Base-by-base conservation (phyloP, 257 asterid genomes). In the Thymus quinquecostatus region DNA sequence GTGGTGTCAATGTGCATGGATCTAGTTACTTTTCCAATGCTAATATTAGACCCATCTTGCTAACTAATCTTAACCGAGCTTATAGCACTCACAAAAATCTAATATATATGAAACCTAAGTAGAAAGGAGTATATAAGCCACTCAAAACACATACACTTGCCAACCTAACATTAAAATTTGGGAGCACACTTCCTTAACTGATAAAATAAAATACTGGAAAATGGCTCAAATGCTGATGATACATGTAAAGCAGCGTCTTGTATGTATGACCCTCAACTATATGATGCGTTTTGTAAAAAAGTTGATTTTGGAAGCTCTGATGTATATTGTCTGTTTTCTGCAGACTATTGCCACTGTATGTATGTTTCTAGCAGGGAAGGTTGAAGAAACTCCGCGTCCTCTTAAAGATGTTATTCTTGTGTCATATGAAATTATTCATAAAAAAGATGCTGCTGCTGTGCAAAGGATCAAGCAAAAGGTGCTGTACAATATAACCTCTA, bases 301-400 rank as follows among this genome's bases (percentile, higher is more conserved):
- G n/a, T 36, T 54, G 58, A 10, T 57, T 76, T 53, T 69, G 75
- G 29, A 40, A 40, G 60, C 76, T 21, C 21, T 71, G 71, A 67
- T 66, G 13, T 83, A 7, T 70, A 2, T 1, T 64, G 56, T 50
- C 3, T 64, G 12, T 34, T 28, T 66, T 71, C 61, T 79, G 89
- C 86, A 92, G 99, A 89, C 85, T 4, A 82, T 94, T 72, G 98
- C 99, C 60, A 94, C 96, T 0, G 97, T 89, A 12, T 94, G 99
- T 50, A 94, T 94, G 99, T 94, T 94, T 81, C 92, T 94, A 29
- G 98, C 99, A 33, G 98, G 98, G 34, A 94, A 94, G 85, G 99
- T 94, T 76, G 99, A 94, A 85, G 99, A 94, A 87, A 91, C 99
- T 75, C 99, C 98, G 36, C 99, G 96, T 54, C 96, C 96, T 67